Evolutionary conservation across 148 eudicot species (phyloP).

Genomic region (Rhododendron henanense): DNA sequence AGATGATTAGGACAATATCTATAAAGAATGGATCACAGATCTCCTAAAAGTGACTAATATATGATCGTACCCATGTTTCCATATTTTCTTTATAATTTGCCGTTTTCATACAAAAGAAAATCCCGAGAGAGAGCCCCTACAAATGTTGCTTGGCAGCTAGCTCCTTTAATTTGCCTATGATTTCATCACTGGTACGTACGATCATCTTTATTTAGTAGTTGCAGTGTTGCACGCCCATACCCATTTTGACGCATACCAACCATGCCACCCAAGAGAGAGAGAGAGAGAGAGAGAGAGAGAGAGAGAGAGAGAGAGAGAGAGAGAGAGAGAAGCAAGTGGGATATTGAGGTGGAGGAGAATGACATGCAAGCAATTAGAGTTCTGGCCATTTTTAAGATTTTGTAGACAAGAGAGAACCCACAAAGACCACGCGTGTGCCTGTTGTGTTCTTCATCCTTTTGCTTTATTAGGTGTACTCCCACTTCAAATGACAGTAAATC

Average conservation of each 20-base stretch:
- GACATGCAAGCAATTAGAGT: conserved; percentile 5
- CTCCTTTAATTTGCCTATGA: neutral
- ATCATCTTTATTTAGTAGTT: neutral
- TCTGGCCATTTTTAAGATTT: neutral
- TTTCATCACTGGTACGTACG: neutral
- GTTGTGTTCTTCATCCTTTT: neutral
- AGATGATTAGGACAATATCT: conserved; percentile 9
- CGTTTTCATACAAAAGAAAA: neutral
- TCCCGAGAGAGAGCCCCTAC: neutral
- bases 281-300: conserved; percentile 14
- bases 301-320: conserved; percentile 11
- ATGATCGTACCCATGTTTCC: neutral
- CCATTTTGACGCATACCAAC: neutral
- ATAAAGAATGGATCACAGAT: conserved; percentile 4
- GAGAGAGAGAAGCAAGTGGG: neutral
- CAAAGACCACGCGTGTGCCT: conserved; percentile 19
- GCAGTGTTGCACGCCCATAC: neutral
- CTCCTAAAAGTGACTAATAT: conserved; percentile 5
- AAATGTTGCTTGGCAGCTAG: neutral
- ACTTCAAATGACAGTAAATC: neutral
- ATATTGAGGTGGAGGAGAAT: conserved; percentile 14
- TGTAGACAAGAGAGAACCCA: conserved; percentile 18
- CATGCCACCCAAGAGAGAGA: neutral
- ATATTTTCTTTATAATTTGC: neutral
- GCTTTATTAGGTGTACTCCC: neutral